These are phyloP conservation scores for Vitis hybrid DNA, from an alignment of 177 flowering plant species.

Conservation along the genomic window DNA sequence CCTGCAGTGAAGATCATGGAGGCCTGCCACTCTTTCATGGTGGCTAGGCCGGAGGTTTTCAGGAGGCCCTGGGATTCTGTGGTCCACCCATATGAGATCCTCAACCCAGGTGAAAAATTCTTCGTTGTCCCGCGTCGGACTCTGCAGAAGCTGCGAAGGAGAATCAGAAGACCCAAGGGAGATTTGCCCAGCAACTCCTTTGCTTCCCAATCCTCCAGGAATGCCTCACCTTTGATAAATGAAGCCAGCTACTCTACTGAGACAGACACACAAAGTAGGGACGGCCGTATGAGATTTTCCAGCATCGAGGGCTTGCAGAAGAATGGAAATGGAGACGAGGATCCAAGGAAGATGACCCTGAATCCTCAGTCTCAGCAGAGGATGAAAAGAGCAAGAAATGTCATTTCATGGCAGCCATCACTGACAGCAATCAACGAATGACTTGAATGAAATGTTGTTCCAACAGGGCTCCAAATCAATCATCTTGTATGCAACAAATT, in stretches of 20 bases:
- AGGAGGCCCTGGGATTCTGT: conserved; percentile 45
- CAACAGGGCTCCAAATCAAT: background rate
- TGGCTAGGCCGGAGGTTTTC: conserved; percentile 42
- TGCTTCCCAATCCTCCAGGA: background rate
- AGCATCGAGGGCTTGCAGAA: conserved; percentile 14
- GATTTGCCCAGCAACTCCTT: background rate
- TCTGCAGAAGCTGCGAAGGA: conserved; percentile 34
- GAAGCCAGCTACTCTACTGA: background rate
- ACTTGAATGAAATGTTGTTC: no score
- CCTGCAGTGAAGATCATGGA: conserved; percentile 45
- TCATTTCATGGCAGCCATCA: conserved; percentile 23
- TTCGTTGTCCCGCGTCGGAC: conserved; percentile 38
- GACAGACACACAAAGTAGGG: background rate
- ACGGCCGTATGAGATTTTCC: conserved; percentile 14
- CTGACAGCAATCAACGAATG: conserved; percentile 16
- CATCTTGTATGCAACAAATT: background rate
- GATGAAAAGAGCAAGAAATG: background rate
- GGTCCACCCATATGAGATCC: conserved; percentile 39
- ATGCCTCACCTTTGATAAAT: background rate
- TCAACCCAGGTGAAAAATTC: conserved; percentile 39
- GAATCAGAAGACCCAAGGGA: conserved; percentile 14
- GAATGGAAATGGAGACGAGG: background rate
- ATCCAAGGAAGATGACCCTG: background rate
- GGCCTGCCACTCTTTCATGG: conserved; percentile 33
- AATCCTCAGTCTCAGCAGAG: conserved; percentile 1